Evolutionary conservation across 73 alveolate genomes (phyloP), one percentile per base, ranked within the genome.

Genomic region (Blepharisma japonicum): DNA sequence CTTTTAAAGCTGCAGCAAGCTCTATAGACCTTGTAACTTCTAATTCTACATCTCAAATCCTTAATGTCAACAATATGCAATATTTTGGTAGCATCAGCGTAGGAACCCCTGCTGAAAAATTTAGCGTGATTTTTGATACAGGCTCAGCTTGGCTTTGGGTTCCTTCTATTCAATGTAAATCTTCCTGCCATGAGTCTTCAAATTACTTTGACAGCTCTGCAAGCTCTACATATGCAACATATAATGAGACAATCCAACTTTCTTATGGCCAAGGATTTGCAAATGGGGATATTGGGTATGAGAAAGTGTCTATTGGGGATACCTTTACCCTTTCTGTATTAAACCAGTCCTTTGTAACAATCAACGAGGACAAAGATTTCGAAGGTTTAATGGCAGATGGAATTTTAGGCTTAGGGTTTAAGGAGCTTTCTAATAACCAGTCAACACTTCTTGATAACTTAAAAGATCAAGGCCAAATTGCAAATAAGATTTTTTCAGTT

Each of bases 11-110:
- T 1, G 42, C 42, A 32, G 42, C 42, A 32, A 32, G 42, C 42
- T 32, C 42, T 32, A 32, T 32, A 32, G 42, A 32, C 42, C 42
- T 32, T 32, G 42, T 32, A 32, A 32, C 42, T 32, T 32, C 42
- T 32, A 32, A 32, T 32, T 32, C 42, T 32, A 32, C 42, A 32
- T 32, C 42, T 1, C 42, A 32, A 32, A 32, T 32, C 42, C 42
- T 32, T 3, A 32, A 32, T 32, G 42, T 32, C 3, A 3, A 77
- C 27, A 90, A 94, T 71, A 32, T 32, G 42, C 42, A 53, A 53
- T 53, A 53, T 20, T 53, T 53, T 53, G 68, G 68, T n/a, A n/a
- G 23, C 18, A 53, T 53, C 23, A n/a, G 32, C 23, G 3, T 53
- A n/a, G 68, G 68, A 14, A n/a, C 68, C 23, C 68, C 68, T n/a